phyloP scores from a whole-genome alignment of 768 basidiomycete genomes.

The Pleurotus djamor region DNA sequence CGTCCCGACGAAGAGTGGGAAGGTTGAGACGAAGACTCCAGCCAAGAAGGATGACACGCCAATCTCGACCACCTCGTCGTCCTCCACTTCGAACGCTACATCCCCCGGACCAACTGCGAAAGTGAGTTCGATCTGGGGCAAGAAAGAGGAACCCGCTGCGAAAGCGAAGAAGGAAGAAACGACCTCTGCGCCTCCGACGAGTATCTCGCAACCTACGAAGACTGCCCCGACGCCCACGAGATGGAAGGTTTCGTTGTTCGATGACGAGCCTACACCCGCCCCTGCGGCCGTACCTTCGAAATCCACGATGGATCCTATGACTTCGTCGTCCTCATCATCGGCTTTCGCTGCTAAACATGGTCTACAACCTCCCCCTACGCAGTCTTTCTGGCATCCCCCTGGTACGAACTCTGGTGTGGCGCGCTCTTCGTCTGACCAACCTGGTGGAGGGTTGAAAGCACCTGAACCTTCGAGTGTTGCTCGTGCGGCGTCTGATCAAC shows the following conservation, averaged over 20 bases:
- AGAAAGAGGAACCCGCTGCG: background rate
- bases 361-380: background rate
- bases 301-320: background rate
- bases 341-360: background rate
- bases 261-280: background rate
- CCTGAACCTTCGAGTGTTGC: background rate
- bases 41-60: background rate
- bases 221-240: background rate
- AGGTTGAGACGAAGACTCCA: background rate
- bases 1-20: background rate
- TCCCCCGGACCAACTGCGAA: no score
- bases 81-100: background rate
- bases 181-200: background rate
- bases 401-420: background rate
- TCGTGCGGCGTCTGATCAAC: background rate
- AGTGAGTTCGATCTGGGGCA: background rate
- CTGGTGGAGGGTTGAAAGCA: background rate
- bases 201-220: background rate
- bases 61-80: background rate
- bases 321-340: background rate
- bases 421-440: background rate
- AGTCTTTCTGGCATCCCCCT: background rate
- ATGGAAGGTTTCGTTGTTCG: slow-evolving; percentile 4
- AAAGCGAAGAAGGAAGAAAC: background rate
- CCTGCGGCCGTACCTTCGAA: background rate